A percentile compares a stretch with the other conserved stretches of the same genome.
Evolutionary conservation across 345 rosid species (phyloP).

Genomic region (Mercurialis annua): DNA sequence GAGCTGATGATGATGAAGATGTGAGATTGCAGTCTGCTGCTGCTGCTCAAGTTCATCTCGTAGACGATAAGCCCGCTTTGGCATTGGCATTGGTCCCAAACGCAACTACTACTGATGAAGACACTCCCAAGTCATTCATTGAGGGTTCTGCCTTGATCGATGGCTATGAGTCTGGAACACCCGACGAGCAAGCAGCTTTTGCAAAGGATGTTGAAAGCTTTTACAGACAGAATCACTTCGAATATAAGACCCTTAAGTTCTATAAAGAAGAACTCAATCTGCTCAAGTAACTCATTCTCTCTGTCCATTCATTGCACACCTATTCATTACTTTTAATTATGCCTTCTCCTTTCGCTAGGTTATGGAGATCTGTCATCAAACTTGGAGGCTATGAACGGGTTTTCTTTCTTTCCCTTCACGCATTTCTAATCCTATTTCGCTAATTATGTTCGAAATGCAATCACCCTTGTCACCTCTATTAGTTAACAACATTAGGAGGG

Average conservation of each 20-base stretch:
- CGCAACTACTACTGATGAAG: slow-evolving; percentile 15
- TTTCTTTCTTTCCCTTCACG: background rate
- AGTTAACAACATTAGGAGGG: background rate
- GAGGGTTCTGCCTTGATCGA: slow-evolving; percentile 20
- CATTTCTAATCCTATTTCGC: background rate
- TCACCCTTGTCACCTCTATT: too few relatives aligned
- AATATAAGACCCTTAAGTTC: slow-evolving; percentile 33
- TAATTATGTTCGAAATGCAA: background rate
- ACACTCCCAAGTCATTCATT: slow-evolving; percentile 23
- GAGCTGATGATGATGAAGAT: background rate
- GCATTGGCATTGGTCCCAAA: slow-evolving; percentile 12
- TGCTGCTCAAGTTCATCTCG: slow-evolving; percentile 8
- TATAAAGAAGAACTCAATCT: slow-evolving; percentile 35
- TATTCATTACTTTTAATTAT: background rate
- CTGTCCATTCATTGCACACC: background rate
- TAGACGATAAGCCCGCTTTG: slow-evolving; percentile 7
- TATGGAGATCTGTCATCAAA: slow-evolving; percentile 34
- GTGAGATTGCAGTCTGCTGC: slow-evolving; percentile 10
- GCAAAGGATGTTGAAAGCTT: slow-evolving; percentile 24
- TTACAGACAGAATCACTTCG: slow-evolving; percentile 25
- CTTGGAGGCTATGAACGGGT: slow-evolving; percentile 38
- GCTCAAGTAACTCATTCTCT: slow-evolving; percentile 23
- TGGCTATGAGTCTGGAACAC: slow-evolving; percentile 35
- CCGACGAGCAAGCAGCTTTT: slow-evolving; percentile 30
- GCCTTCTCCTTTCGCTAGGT: slow-evolving; percentile 14